Conservation (phyloP, 129 eudicot genomes). For the Mikania micrantha region DNA sequence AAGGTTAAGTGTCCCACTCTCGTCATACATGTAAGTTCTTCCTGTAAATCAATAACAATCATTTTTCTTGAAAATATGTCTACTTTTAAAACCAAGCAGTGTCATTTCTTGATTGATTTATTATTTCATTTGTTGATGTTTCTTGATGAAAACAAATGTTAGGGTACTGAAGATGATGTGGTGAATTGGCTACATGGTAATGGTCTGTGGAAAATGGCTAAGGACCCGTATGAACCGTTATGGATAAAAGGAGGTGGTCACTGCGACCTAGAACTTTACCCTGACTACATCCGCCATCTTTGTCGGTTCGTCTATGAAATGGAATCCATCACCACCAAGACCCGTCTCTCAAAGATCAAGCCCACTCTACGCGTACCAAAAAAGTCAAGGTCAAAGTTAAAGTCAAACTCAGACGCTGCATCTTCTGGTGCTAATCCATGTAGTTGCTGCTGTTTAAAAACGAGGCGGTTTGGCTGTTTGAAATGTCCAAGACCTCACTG, state of each 20-base stretch:
- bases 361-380: constrained; percentile 37
- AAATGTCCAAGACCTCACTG: constrained; percentile 30
- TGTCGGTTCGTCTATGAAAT: constrained; percentile 69
- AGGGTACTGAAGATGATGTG: constrained; percentile 99
- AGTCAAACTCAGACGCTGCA: constrained; percentile 13
- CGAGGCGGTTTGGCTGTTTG: constrained; percentile 36
- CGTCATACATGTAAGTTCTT: constrained; percentile 85
- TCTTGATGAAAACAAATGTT: constrained; percentile 16
- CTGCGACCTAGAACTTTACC: constrained; percentile 93
- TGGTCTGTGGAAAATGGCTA: constrained; percentile 77
- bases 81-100: not conserved
- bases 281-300: constrained; percentile 91
- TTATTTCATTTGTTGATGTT: not conserved
- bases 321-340: constrained; percentile 79
- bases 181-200: constrained; percentile 92
- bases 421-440: constrained; percentile 7
- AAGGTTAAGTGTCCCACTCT: constrained; percentile 91
- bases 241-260: constrained; percentile 99
- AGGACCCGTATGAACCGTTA: constrained; percentile 90
- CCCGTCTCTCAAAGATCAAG: constrained; percentile 59
- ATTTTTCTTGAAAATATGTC: too few species aligned
- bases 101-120: not conserved
- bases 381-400: constrained; percentile 20
- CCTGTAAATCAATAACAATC: not conserved
- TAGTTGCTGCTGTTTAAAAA: constrained; percentile 41